These are phyloP conservation scores for Ustilago esculenta DNA, from an alignment of 1,284 basidiomycete species.

Conservation along the genomic window DNA sequence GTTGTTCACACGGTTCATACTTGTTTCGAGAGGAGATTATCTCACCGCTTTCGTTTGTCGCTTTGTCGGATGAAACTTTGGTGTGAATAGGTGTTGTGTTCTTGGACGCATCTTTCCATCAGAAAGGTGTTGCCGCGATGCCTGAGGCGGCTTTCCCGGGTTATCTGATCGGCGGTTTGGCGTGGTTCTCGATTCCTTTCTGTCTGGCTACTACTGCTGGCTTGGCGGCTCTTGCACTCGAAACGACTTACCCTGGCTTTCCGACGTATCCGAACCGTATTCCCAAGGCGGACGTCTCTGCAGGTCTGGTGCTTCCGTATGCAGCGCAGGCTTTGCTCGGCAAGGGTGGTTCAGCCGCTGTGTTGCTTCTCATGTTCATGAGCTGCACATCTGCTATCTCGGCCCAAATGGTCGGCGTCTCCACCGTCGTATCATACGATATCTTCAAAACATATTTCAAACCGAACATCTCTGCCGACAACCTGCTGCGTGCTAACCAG, in stretches of 20 bases:
- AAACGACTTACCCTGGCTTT: slow-evolving; percentile 51
- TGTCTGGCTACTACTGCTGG: slow-evolving; percentile 58
- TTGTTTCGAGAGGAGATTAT: too few relatives aligned
- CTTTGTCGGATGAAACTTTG: too few relatives aligned
- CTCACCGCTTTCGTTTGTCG: too few relatives aligned
- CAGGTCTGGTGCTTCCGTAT: slow-evolving; percentile 57
- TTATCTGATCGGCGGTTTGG: slow-evolving; percentile 57
- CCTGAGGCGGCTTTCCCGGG: slow-evolving; percentile 55
- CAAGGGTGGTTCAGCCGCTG: slow-evolving; percentile 52
- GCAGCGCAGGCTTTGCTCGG: slow-evolving; percentile 58
- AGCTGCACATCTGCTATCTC: slow-evolving; percentile 59
- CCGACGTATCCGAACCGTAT: slow-evolving; percentile 55
- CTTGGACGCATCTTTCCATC: slow-evolving; percentile 52
- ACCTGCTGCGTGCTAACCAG: slow-evolving; percentile 55
- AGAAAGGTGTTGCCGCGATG: slow-evolving; percentile 59
- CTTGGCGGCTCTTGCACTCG: slow-evolving; percentile 56
- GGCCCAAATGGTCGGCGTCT: slow-evolving; percentile 54
- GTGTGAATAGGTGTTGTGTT: slow-evolving; percentile 55
- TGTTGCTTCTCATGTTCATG: slow-evolving; percentile 62
- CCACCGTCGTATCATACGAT: slow-evolving; percentile 51
- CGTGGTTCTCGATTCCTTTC: slow-evolving; percentile 60
- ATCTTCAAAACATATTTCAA: slow-evolving; percentile 56
- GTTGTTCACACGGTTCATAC: too few relatives aligned
- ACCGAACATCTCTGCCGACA: slow-evolving; percentile 36
- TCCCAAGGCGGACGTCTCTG: slow-evolving; percentile 51